Conservation (phyloP, 2,329 filamentous ascomycete species). For the Arthrinium phaeospermum region DNA sequence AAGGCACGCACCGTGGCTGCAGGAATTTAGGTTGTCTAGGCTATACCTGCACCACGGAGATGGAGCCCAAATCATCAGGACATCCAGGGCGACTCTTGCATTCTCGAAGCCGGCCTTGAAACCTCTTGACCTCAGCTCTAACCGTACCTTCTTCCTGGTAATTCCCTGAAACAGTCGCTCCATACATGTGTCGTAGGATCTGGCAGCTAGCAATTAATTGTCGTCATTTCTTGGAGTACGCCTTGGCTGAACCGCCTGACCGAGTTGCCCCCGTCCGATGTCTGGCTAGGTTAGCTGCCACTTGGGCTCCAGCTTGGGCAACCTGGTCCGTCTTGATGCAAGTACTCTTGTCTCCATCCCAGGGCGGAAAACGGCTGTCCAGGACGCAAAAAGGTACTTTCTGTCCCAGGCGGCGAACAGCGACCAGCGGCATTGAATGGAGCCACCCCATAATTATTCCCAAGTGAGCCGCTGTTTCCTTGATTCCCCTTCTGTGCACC, state of each 20-base stretch:
- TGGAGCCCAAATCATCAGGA: neutral
- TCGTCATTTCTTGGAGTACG: neutral
- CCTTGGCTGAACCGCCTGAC: slow-evolving; percentile 15
- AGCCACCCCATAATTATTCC: slow-evolving; percentile 12
- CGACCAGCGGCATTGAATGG: slow-evolving; percentile 3
- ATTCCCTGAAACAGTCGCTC: neutral
- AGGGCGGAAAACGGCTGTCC: neutral
- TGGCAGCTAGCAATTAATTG: neutral
- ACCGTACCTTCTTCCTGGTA: neutral
- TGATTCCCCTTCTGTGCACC: slow-evolving; percentile 19
- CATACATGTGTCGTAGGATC: slow-evolving; percentile 12
- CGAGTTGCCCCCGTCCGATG: neutral
- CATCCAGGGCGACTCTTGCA: neutral
- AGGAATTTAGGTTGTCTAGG: neutral
- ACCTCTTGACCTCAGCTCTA: slow-evolving; percentile 6
- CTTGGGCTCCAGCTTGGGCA: neutral
- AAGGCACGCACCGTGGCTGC: neutral
- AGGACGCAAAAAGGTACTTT: neutral
- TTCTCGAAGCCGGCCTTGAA: neutral
- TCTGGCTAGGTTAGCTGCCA: slow-evolving; percentile 12
- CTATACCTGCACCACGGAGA: neutral
- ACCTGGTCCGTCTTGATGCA: neutral
- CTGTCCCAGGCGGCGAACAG: neutral
- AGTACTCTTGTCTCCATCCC: neutral
- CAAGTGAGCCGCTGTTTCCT: slow-evolving; percentile 10